Evolutionary conservation across 495 filamentous ascomycete genomes (phyloP), one percentile per base, ranked within the genome.

Genomic region (Penicillium robsamsonii): DNA sequence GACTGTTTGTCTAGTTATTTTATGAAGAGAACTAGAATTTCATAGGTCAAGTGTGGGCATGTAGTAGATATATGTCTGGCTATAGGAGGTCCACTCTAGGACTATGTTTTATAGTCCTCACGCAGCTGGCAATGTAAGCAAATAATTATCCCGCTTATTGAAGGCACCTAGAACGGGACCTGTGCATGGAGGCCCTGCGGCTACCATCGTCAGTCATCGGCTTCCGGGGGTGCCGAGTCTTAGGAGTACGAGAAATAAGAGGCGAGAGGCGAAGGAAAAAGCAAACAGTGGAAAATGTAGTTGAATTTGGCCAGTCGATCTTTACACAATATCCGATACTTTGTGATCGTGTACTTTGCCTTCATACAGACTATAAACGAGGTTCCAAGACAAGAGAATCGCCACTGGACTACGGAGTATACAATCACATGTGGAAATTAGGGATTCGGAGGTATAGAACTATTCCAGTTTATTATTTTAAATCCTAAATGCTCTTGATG

Each of bases 121-220:
- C 17, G 7, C 15, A 38, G 35, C 15, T 38, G 7, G n/a, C 15
- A 17, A n/a, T 9, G 35, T 38, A 38, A 38, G 33, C 13, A 37
- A 6, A 22, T 22, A 42, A 13, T 8, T 22, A 43, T 22, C 10
- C 15, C 41, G 41, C 41, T 43, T 22, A 24, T 43, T 43, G 20
- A 43, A 43, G 41, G 41, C 41, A 15, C 10, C 4, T 5, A 29
- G 13, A 29, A 46, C 8, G 24, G 2, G 24, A 37, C 17, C 17
- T 13, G 13, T 50, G 46, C 29, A 49, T 31, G 5, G 29, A 31
- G 17, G 1, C 3, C 10, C 48, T 20, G 13, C 38, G 50, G 50
- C 17, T 52, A 52, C 10, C 22, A 30, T 52, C 50, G 50, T 52
- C 37, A 43, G 38, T 33, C 20, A 15, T 15, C 50, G 50, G 50